These are phyloP conservation scores for Endocalyx cinctus DNA, from an alignment of 2,329 filamentous ascomycete species.

Conservation along the genomic window DNA sequence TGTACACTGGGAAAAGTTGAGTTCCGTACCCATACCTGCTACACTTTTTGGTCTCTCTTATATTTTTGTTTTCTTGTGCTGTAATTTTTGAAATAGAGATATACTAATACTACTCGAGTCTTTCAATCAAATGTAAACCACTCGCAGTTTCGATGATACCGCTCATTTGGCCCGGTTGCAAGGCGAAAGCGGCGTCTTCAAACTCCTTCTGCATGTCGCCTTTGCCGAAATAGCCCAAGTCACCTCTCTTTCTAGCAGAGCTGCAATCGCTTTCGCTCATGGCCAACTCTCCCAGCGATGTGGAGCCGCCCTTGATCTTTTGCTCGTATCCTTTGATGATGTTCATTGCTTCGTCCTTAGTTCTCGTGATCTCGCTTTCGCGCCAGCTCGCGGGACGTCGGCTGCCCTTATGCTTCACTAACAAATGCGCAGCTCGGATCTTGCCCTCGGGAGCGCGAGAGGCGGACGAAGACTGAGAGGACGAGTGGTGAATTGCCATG, in stretches of 20 bases:
- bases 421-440: conserved; percentile 86
- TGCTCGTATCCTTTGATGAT: conserved; percentile 73
- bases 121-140: conserved; percentile 91
- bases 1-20: too few relatives aligned
- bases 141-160: conserved; percentile 86
- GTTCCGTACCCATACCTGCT: too few relatives aligned
- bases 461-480: conserved; percentile 37
- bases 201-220: conserved; percentile 99
- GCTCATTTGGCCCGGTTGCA: conserved; percentile 84
- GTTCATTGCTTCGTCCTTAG: conserved; percentile 77
- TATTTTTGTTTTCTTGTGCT: too few relatives aligned
- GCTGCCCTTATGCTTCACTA: conserved; percentile 90
- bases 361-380: conserved; percentile 80
- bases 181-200: conserved; percentile 89
- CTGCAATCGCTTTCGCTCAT: conserved; percentile 90
- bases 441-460: conserved; percentile 62
- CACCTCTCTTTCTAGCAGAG: conserved; percentile 88
- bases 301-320: conserved; percentile 67
- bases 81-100: too few relatives aligned
- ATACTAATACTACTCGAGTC: conserved; percentile 31
- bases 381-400: conserved; percentile 90
- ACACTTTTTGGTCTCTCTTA: too few relatives aligned
- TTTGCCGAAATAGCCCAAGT: conserved; percentile 89
- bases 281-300: conserved; percentile 76
- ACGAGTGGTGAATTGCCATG: conserved; percentile 86